Conservation (phyloP, 306 rosid genomes). For the Quercus aquifolioides region DNA sequence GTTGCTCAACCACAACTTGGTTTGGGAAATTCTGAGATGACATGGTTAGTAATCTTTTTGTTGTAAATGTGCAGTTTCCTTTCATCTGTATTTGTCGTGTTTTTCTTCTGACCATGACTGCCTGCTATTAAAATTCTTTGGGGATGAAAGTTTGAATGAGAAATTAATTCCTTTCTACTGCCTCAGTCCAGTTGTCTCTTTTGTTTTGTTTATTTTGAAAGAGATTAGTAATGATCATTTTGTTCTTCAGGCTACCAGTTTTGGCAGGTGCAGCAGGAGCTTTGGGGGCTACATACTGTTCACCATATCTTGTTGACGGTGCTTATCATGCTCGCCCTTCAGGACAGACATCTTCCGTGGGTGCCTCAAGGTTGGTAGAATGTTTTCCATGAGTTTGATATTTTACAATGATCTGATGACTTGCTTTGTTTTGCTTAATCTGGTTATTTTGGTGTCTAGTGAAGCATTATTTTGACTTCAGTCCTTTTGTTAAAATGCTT, state of each 20-base stretch:
- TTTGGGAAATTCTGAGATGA: constrained; percentile 90
- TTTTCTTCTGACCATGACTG: background rate
- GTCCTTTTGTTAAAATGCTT: background rate
- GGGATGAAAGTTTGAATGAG: background rate
- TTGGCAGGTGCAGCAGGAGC: constrained; percentile 97
- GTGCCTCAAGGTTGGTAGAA: constrained; percentile 50
- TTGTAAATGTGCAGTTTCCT: background rate
- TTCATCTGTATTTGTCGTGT: background rate
- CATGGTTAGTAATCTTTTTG: constrained; percentile 49
- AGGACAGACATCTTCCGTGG: constrained; percentile 66
- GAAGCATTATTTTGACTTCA: background rate
- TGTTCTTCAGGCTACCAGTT: constrained; percentile 74
- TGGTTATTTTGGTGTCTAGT: background rate
- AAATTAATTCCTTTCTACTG: background rate
- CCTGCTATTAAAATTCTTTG: background rate
- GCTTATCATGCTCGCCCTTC: constrained; percentile 69
- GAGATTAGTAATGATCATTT: background rate
- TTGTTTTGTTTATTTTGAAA: background rate
- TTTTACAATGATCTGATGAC: background rate
- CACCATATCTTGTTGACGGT: constrained; percentile 89
- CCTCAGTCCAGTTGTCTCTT: background rate
- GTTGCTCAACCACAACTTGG: constrained; percentile 89
- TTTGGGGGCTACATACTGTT: constrained; percentile 71
- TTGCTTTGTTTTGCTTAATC: background rate
- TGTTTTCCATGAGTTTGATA: background rate